Percentiles rank a stretch among this genome's conserved stretches.
phyloP scores from a whole-genome alignment of 768 basidiomycete genomes.

The Suillus occidentalis region DNA sequence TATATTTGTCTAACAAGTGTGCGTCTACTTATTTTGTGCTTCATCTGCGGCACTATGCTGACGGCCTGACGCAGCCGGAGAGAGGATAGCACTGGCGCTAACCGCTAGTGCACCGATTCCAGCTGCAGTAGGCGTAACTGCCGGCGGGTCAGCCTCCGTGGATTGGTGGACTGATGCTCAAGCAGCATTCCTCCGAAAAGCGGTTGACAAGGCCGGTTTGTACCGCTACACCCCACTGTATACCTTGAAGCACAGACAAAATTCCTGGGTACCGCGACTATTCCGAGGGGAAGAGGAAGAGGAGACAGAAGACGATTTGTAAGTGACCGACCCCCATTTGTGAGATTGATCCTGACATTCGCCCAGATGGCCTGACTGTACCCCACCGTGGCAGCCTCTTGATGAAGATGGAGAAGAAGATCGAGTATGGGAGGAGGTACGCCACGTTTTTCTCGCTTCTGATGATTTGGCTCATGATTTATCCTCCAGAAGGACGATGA shows the following conservation, averaged over 20 bases:
- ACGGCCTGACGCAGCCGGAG: constrained; percentile 18
- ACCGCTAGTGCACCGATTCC: constrained; percentile 15
- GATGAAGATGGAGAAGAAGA: constrained; percentile 27
- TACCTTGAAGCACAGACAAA: constrained; percentile 17
- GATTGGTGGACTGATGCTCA: constrained; percentile 25
- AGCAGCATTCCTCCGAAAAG: constrained; percentile 24
- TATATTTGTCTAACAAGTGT: constrained; percentile 33
- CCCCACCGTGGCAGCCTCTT: constrained; percentile 25
- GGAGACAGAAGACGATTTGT: constrained; percentile 16
- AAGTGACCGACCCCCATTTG: constrained; percentile 6
- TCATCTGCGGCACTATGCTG: constrained; percentile 1
- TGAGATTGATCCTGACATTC: background rate
- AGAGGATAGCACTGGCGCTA: constrained; percentile 27
- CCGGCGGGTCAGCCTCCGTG: constrained; percentile 14
- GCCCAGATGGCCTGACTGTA: constrained; percentile 24
- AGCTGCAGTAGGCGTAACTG: constrained; percentile 7
- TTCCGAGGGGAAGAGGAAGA: constrained; percentile 14
- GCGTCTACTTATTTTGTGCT: background rate
- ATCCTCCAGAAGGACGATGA: background rate
- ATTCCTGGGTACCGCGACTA: background rate
- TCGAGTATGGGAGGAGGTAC: background rate
- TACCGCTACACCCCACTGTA: constrained; percentile 31
- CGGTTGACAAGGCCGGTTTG: constrained; percentile 17
- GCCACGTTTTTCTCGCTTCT: background rate
- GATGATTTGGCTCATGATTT: background rate